phyloP scores from a whole-genome alignment of 257 asterid species.

The Linderniella brevidens region DNA sequence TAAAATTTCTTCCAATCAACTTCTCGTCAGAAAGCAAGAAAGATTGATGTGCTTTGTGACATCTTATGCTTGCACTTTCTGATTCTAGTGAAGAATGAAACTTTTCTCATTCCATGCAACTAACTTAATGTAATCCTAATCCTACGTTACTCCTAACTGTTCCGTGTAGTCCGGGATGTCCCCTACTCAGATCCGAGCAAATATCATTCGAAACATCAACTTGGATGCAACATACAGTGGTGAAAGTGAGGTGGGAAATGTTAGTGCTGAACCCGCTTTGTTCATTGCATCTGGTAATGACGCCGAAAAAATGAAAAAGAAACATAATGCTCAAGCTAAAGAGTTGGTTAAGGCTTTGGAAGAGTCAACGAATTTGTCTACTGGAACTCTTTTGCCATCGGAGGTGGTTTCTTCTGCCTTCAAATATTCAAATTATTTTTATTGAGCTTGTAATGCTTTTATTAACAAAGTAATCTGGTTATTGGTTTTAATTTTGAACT shows the following conservation, averaged over 20 bases:
- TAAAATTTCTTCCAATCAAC: too few relatives aligned
- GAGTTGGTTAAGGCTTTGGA: constrained; percentile 15
- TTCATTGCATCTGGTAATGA: constrained; percentile 17
- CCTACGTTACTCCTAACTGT: constrained; percentile 2
- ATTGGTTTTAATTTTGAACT: constrained; percentile 13
- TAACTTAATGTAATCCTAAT: constrained; percentile 2
- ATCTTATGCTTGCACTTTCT: too few relatives aligned
- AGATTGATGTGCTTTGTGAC: too few relatives aligned
- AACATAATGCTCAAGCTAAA: constrained; percentile 9
- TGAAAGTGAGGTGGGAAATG: constrained; percentile 45
- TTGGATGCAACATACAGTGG: constrained; percentile 21
- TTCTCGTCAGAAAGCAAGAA: too few relatives aligned
- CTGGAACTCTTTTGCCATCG: constrained; percentile 67
- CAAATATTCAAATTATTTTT: constrained; percentile 1
- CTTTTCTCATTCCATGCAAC: neutral
- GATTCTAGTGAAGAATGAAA: neutral
- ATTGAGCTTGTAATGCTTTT: constrained; percentile 6
- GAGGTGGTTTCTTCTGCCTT: constrained; percentile 32
- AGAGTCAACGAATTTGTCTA: constrained; percentile 15
- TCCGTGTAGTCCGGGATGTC: constrained; percentile 23
- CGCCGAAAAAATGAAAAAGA: constrained; percentile 17
- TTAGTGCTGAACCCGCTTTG: constrained; percentile 38
- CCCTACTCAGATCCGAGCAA: constrained; percentile 18
- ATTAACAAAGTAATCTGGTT: constrained; percentile 9
- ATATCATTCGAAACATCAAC: constrained; percentile 23